Base-by-base conservation (phyloP, 805 yeast species). In the Clavispora vitiphila region DNA sequence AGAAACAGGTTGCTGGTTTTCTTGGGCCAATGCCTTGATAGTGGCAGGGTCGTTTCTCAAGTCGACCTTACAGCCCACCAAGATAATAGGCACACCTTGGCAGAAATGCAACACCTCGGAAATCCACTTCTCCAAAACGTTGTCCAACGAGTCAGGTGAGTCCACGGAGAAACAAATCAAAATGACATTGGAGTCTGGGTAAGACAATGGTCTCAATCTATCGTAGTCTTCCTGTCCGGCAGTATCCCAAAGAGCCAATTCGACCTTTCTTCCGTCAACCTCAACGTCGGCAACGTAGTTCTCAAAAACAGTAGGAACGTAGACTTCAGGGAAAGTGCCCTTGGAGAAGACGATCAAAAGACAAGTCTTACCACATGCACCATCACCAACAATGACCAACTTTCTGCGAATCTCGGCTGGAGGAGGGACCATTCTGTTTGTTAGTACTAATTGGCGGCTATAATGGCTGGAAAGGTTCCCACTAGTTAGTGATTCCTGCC, bases 261-360 rank as follows among this genome's bases (percentile, higher is more conserved):
- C 62, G 39, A 91, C 97, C 48, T 63, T 68, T 65, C 74, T 67
- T 31, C 73, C 72, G 45, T 69, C 74, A 30, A 68, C 96, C 51
- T 67, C 72, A 44, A 91, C 97, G 64, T 89, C 96, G 36, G 97
- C 95, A 56, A 91, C 97, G 67, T 91, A 93, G 74, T 90, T 93
- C 66, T 91, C 98, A 60, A 91, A 91, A 47, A 91, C 98, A n/a
- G 62, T 58, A 4, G 62, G 62, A 14, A 57, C 62, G 47, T 58
- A 58, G 7, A 58, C 62, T 40, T 58, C 61, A 20, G 62, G 62
- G 56, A 58, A 58, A 11, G 61, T 57, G 10, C 62, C 62, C 49
- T 57, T 57, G 40, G 61, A 55, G 44, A 56, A 58, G n/a, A 58
- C 62, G 35, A 57, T 58, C 58, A 58, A 57, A 42, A 58, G 60